Conservation (phyloP, 352 stramenopile genomes). For the Phytophthora pisi region DNA sequence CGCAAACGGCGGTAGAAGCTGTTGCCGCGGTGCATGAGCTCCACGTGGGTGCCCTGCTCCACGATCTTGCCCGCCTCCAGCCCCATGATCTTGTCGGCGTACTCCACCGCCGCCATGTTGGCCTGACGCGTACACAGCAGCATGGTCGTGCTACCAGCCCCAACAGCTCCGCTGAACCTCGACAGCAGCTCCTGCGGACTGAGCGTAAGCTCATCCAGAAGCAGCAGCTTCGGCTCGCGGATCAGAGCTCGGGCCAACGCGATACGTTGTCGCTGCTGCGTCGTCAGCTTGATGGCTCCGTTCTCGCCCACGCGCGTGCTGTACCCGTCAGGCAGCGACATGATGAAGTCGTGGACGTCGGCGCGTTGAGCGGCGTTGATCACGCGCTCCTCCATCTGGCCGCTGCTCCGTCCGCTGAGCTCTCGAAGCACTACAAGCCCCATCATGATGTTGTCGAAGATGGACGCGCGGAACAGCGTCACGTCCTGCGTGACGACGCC, state of each 20-base stretch:
- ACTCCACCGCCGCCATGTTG: slow-evolving; percentile 53
- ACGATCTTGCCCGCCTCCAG: slow-evolving; percentile 46
- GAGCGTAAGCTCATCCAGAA: slow-evolving; percentile 54
- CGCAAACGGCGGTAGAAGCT: slow-evolving; percentile 82
- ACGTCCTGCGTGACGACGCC: slow-evolving; percentile 43
- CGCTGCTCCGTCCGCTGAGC: slow-evolving; percentile 40
- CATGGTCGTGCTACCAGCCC: slow-evolving; percentile 52
- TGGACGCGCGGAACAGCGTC: slow-evolving; percentile 50
- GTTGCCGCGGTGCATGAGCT: slow-evolving; percentile 62
- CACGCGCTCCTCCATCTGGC: slow-evolving; percentile 61
- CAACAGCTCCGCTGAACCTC: slow-evolving; percentile 48
- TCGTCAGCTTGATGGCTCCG: slow-evolving; percentile 88
- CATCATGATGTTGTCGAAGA: slow-evolving; percentile 64
- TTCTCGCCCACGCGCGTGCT: slow-evolving; percentile 49
- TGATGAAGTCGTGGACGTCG: slow-evolving; percentile 68
- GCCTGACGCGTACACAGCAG: slow-evolving; percentile 93
- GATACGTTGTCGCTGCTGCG: slow-evolving; percentile 91
- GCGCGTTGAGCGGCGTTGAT: slow-evolving; percentile 61
- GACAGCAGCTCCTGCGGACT: slow-evolving; percentile 50
- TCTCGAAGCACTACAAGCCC: slow-evolving; percentile 33
- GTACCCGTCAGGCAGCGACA: slow-evolving; percentile 84
- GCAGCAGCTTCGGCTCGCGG: slow-evolving; percentile 44
- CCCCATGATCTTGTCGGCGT: slow-evolving; percentile 66
- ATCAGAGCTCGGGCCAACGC: slow-evolving; percentile 50
- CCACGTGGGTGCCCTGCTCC: slow-evolving; percentile 53